Evolutionary conservation across 192 early-diverging fungal genomes (phyloP), one percentile per base, ranked within the genome.

Genomic region (Dimargaris verticillata): DNA sequence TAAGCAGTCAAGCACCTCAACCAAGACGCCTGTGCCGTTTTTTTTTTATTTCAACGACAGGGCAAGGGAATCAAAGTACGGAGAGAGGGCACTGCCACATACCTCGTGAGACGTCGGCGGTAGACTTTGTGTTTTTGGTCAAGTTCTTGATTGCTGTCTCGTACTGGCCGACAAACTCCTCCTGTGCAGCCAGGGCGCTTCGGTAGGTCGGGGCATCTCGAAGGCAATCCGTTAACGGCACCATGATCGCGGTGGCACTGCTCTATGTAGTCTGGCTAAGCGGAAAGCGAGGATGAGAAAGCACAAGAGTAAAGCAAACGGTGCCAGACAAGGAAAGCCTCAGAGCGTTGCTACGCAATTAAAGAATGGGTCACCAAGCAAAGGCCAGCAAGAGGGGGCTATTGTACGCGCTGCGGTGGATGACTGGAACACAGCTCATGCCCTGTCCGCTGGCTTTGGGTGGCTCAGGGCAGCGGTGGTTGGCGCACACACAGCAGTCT

Each of bases 131-230:
- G 33, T 68, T 61, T 50, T 69, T 70, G 53, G 59, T 50, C 20
- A 75, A 67, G 1, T 63, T 64, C 22, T 64, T 64, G 17, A 75
- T 67, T 5, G 58, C 55, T 0, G 62, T 58, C 55, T 75, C 74
- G 5, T 72, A 69, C 14, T 28, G 45, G n/a, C 29, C 53, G 12
- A 63, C 66, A 25, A 70, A 75, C 22, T 68, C 69, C 26, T 75
- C 74, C 38, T 65, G 68, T 42, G 58, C 54, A 11, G 66, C 66
- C 53, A 75, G 61, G 45, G 61, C 61, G 38, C 44, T 59, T 28
- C 74, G 64, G 63, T 64, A 72, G 28, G 63, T 57, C 22, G 74
- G 74, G 28, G 74, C 68, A 66, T 75, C 74, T 0, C 63, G 38
- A 17, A 66, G 43, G 59, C 70, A 47, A n/a, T 72, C 69, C 41